Conservation (phyloP, 306 rosid species). For the Pachyrhizus erosus region DNA sequence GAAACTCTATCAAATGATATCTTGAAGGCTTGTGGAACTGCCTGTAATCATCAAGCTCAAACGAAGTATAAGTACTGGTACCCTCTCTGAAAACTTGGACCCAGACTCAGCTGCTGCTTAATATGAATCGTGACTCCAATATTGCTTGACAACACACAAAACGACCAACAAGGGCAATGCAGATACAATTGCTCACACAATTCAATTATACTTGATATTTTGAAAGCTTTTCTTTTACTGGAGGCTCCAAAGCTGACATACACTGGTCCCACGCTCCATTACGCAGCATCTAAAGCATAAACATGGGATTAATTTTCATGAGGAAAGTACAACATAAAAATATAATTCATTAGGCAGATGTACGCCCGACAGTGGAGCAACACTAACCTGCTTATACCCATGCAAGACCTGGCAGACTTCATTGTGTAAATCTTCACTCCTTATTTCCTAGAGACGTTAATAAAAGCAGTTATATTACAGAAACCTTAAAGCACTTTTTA, state of each 20-base stretch:
- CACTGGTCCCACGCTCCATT: slow-evolving; percentile 99
- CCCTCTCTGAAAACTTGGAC: slow-evolving; percentile 51
- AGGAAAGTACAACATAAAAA: slow-evolving; percentile 8
- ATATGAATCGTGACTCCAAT: slow-evolving; percentile 47
- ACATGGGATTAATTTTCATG: slow-evolving; percentile 1
- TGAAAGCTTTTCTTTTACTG: slow-evolving; percentile 84
- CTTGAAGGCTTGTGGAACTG: slow-evolving; percentile 48
- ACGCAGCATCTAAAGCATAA: slow-evolving; percentile 78
- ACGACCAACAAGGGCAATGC: slow-evolving; percentile 51
- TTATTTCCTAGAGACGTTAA: slow-evolving; percentile 76
- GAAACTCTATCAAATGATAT: slow-evolving; percentile 47
- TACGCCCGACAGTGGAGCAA: slow-evolving; percentile 39
- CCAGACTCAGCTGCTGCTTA: slow-evolving; percentile 44
- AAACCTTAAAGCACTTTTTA: neutral
- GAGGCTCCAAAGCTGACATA: slow-evolving; percentile 92
- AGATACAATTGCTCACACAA: slow-evolving; percentile 53
- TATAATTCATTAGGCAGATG: neutral
- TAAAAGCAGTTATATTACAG: slow-evolving; percentile 33
- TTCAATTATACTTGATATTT: slow-evolving; percentile 76
- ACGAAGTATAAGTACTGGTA: slow-evolving; percentile 45
- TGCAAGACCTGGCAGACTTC: slow-evolving; percentile 93
- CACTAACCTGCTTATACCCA: slow-evolving; percentile 93
- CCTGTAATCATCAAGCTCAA: slow-evolving; percentile 58
- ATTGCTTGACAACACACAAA: slow-evolving; percentile 53
- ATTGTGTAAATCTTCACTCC: slow-evolving; percentile 85